Conservation (phyloP, 202 grass and related monocot genomes). For the Setaria italica region DNA sequence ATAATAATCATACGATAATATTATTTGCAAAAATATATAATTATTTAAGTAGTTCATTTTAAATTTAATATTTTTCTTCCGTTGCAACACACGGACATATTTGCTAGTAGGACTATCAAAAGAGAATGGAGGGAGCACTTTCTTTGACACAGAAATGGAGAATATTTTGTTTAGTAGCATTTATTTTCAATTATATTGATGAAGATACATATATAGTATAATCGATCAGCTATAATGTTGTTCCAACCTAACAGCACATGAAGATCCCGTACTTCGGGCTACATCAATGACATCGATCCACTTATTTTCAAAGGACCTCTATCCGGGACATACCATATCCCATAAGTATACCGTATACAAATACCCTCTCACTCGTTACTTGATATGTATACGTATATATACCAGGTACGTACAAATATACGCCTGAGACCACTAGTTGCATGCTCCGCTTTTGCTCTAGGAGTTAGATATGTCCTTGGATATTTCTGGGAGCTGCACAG, state of each 20-base stretch:
- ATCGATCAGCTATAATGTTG: neutral
- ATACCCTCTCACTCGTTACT: neutral
- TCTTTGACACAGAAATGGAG: neutral
- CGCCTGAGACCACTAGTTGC: neutral
- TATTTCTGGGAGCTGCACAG: conserved; percentile 65
- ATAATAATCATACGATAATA: too few species aligned
- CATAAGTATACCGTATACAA: conserved; percentile 19
- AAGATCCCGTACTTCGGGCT: neutral
- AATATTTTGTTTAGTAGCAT: neutral
- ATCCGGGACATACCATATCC: neutral
- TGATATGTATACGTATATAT: neutral
- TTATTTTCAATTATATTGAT: neutral
- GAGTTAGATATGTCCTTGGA: conserved; percentile 41
- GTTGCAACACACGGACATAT: too few species aligned
- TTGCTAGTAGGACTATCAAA: too few species aligned
- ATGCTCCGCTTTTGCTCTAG: neutral
- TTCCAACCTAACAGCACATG: neutral
- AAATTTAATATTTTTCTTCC: too few species aligned
- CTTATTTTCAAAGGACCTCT: neutral
- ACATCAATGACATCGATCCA: neutral
- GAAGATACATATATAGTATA: neutral
- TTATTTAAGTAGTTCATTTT: too few species aligned
- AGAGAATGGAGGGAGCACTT: neutral
- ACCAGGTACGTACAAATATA: conserved; percentile 18
- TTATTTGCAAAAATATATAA: too few species aligned